A percentile compares a stretch with the other conserved stretches of the same genome.
These are phyloP conservation scores for Torulaspora franciscae DNA, from an alignment of 805 yeast genomes.

Conservation along the genomic window DNA sequence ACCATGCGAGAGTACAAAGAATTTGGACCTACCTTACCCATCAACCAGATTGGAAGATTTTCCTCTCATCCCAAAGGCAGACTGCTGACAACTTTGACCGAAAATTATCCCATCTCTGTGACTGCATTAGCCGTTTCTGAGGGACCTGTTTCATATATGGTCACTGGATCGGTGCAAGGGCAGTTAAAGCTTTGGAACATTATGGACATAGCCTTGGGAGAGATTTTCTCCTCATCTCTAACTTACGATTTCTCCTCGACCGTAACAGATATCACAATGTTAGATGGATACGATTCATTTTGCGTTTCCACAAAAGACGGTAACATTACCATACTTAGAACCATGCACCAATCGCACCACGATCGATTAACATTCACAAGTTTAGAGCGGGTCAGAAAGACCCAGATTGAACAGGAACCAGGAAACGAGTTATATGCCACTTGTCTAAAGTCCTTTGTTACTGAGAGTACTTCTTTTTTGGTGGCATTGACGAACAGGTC, in stretches of 20 bases:
- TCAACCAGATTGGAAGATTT: slow-evolving; percentile 18
- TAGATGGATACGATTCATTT: slow-evolving; percentile 53
- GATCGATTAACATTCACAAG: slow-evolving; percentile 12
- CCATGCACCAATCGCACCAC: slow-evolving; percentile 29
- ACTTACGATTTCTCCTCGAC: slow-evolving; percentile 46
- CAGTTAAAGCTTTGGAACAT: slow-evolving; percentile 74
- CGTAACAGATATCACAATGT: slow-evolving; percentile 47
- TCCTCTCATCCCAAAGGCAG: slow-evolving; percentile 37
- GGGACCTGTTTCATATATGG: slow-evolving; percentile 53
- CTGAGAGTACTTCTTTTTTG: slow-evolving; percentile 41
- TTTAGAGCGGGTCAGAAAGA: slow-evolving; percentile 24
- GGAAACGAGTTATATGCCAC: slow-evolving; percentile 42
- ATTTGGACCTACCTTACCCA: slow-evolving; percentile 45
- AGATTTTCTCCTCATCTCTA: slow-evolving; percentile 46
- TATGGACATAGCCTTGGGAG: slow-evolving; percentile 55
- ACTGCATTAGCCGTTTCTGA: slow-evolving; percentile 55
- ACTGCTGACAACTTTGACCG: slow-evolving; percentile 58
- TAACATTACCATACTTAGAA: slow-evolving; percentile 35
- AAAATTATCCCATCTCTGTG: slow-evolving; percentile 52
- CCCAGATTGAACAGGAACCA: slow-evolving; percentile 15
- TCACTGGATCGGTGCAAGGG: slow-evolving; percentile 78
- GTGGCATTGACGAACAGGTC: slow-evolving; percentile 51
- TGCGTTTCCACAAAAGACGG: slow-evolving; percentile 46
- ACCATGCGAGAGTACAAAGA: slow-evolving; percentile 57
- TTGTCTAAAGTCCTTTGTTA: slow-evolving; percentile 40